These are phyloP conservation scores for Lichtheimia ramosa DNA, from an alignment of 371 early-diverging fungal genomes.

Conservation along the genomic window DNA sequence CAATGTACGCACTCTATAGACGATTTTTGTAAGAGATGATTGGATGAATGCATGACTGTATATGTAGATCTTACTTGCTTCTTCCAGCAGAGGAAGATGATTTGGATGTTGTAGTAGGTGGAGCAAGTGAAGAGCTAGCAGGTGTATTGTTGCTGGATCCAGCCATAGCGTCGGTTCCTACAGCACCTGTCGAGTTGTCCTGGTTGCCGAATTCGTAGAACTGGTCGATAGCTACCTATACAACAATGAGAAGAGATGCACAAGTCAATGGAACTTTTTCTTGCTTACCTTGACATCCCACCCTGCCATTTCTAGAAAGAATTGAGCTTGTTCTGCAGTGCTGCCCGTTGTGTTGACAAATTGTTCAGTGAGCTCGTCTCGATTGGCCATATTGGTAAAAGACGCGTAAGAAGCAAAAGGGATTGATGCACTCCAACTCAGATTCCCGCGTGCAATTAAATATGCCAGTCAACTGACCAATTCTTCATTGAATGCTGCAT, in stretches of 20 bases:
- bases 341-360: slow-evolving; percentile 63
- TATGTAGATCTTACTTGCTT: not conserved
- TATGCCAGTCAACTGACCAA: too few relatives aligned
- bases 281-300: slow-evolving; percentile 74
- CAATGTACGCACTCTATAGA: slow-evolving; percentile 60
- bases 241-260: not conserved
- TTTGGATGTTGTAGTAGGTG: not conserved
- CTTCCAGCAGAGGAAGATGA: slow-evolving; percentile 3
- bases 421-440: too few relatives aligned
- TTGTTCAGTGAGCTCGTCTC: slow-evolving; percentile 56
- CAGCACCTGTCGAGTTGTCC: not conserved
- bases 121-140: not conserved
- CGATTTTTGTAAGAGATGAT: slow-evolving; percentile 18
- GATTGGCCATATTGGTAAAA: slow-evolving; percentile 47
- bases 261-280: not conserved
- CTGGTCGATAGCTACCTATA: slow-evolving; percentile 20
- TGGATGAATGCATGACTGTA: slow-evolving; percentile 4
- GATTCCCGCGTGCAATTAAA: too few relatives aligned
- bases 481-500: too few relatives aligned
- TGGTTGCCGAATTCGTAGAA: slow-evolving; percentile 19
- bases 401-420: too few relatives aligned
- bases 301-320: slow-evolving; percentile 72
- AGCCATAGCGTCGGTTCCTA: not conserved
- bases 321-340: slow-evolving; percentile 62
- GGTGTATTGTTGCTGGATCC: not conserved